Base-by-base conservation (phyloP, 106 monocot genomes). In the Dioscorea alata region DNA sequence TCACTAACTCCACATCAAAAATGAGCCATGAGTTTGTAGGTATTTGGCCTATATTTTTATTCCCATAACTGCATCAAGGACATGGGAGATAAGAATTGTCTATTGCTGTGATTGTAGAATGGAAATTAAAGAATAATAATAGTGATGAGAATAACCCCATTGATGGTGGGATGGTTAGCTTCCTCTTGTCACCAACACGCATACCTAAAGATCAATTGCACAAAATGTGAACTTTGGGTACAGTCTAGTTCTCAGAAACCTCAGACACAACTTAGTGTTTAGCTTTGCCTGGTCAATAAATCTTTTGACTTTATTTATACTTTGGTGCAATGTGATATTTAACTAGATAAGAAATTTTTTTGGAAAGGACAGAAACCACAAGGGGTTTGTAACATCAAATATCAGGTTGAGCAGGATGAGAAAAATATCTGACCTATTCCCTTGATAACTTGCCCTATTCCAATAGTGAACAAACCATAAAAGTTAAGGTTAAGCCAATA, bases 341-440 rank as follows among this genome's bases (percentile, higher is more conserved):
- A 8, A 54, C 15, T 42, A 8, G 15, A 13, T 14, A 54, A 54
- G 13, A 16, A 54, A 53, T 42, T 42, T 2, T n/a, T n/a, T n/a
- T n/a, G n/a, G 15, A 18, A 54, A 54, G 19, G 15, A 8, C 4
- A 19, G 54, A 5, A 54, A 54, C 4, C 13, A 54, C 54, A 13
- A 0, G 15, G 5, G 54, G 0, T 5, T 0, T 15, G 13, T 54
- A 18, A 19, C 0, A 18, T 49, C 10, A 53, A 42, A n/a, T n/a
- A n/a, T n/a, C 6, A 42, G 42, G 6, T 42, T 33, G n/a, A n/a
- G n/a, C 24, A 9, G 42, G 7, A 21, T 62, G n/a, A n/a, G n/a
- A n/a, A n/a, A n/a, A n/a, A 33, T 83, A 86, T 88, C 96, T 78
- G 4, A 97, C 96, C 96, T 89, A 97, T n/a, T 48, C 96, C 96